Base-by-base conservation (phyloP, 2,329 filamentous ascomycete species). In the Didymella lethalis region DNA sequence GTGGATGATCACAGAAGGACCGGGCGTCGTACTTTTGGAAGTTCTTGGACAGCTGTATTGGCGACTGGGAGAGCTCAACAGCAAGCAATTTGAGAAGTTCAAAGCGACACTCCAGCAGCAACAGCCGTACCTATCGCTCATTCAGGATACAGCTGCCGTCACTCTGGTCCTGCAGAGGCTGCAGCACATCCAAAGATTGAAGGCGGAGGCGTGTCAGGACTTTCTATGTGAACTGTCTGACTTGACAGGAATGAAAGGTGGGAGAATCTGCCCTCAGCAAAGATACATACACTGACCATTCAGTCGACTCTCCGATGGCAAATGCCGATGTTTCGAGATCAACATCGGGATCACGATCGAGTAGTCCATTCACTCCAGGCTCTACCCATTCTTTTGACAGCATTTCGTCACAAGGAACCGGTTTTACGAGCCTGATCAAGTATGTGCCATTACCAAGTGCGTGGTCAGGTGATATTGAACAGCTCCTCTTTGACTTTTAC, bases 1-100 rank as follows among this genome's bases (percentile, higher is more conserved):
- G 57, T 75, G 72, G 73, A 75, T 75, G 73, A 57, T 73, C 29
- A 69, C 67, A 43, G 71, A 74, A 56, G 72, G 72, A 4, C 71
- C 73, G 10, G 67, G 69, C 4, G 72, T 75, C 8, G 70, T 75
- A 11, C 62, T 74, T 10, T 57, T 75, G 2, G 71, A 75, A 54
- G 72, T 75, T 11, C 66, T 75, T 5, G 73, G 73, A n/a, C 73
- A 75, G 45, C 63, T 74, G 3, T 75, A 74, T 58, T 75, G 73
- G 73, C 67, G 73, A 16, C 50, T 75, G 48, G 72, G 72, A 34
- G 73, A 75, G 46, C 73, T 75, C 54, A 74, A 75, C 63, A 73
- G 72, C 53, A 75, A 73, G 58, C 73, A 74, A 50, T 75, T 74
- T 36, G 72, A 75, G 47, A 74, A 70, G 58, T 73, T 75, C 69